Conservation (phyloP, 805 yeast species). For the Hanseniaspora guilliermondii region DNA sequence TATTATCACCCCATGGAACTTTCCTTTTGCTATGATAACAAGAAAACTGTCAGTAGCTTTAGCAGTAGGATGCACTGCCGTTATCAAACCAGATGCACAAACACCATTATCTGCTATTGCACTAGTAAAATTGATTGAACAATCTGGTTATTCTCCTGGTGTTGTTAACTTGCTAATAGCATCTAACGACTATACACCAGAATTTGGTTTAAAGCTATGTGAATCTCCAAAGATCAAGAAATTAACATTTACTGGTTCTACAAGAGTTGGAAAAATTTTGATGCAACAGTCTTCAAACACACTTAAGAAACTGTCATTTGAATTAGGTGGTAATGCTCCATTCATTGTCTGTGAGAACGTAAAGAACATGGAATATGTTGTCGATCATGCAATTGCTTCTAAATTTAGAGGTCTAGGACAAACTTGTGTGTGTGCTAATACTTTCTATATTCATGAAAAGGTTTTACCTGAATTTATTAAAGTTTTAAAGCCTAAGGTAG, state of each 20-base stretch:
- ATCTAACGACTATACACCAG: conserved; percentile 40
- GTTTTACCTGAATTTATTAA: conserved; percentile 38
- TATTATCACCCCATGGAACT: conserved; percentile 54
- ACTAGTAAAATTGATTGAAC: conserved; percentile 39
- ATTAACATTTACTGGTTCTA: conserved; percentile 54
- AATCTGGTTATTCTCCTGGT: conserved; percentile 54
- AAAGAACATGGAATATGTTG: conserved; percentile 36
- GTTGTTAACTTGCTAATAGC: conserved; percentile 38
- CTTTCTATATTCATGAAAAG: conserved; percentile 43
- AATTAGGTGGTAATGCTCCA: conserved; percentile 60
- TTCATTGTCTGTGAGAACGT: conserved; percentile 39
- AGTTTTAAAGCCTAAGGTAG: conserved; percentile 35
- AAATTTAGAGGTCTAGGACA: conserved; percentile 54
- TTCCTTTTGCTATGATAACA: conserved; percentile 57
- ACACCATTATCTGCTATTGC: conserved; percentile 53
- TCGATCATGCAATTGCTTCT: conserved; percentile 39
- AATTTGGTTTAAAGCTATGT: conserved; percentile 40
- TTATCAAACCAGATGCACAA: conserved; percentile 49
- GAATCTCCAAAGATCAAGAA: conserved; percentile 40
- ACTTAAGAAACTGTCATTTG: conserved; percentile 48
- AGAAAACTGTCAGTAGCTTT: conserved; percentile 54
- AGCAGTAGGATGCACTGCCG: conserved; percentile 53
- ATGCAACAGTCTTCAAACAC: conserved; percentile 47
- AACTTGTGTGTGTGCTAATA: conserved; percentile 53
- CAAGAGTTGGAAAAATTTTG: conserved; percentile 46